Evolutionary conservation across 306 rosid genomes (phyloP), one percentile per base, ranked within the genome.

Genomic region (Trifolium subterraneum): DNA sequence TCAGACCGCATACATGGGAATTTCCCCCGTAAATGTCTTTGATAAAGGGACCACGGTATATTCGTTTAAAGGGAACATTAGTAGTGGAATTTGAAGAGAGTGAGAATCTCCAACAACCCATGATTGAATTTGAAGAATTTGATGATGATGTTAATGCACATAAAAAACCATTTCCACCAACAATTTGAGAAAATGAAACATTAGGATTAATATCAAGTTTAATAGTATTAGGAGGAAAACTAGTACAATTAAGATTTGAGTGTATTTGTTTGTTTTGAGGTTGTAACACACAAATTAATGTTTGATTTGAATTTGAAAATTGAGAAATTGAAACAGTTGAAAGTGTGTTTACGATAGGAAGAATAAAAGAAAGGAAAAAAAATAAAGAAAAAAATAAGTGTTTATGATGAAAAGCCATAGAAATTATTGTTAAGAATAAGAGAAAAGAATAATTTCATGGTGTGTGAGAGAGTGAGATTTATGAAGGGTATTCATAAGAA

Each of bases 61-160:
- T 35, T 11, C 80, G 80, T 77, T 84, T 94, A 8, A 4, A 22
- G 15, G 3, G 0, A 71, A 72, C 64, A 56, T 25, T 62, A 1
- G 87, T 61, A 3, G 82, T 85, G 2, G 83, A 83, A 79, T 83
- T 80, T 47, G 68, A 29, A 52, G 93, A 29, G 6, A 6, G 6
- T 7, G 65, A 87, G 81, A 90, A 90, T 80, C 97, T 87, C 98
- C 97, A 94, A 82, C 98, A 94, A 0, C 29, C 70, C 78, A 91
- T 20, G 83, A 45, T n/a, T 5, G 88, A 82, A 18, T 1, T 19
- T 16, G 86, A 77, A 47, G 79, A 54, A 7, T 22, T 56, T 60
- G 88, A 64, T 1, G 65, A 20, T 10, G 85, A n/a, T 38, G 58
- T 80, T 80, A 91, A 74, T 5, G 82, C 90, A 61, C 96, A 94